These are phyloP conservation scores for Albatrellus sp. DNA, from an alignment of 1,284 basidiomycete species.

Conservation along the genomic window DNA sequence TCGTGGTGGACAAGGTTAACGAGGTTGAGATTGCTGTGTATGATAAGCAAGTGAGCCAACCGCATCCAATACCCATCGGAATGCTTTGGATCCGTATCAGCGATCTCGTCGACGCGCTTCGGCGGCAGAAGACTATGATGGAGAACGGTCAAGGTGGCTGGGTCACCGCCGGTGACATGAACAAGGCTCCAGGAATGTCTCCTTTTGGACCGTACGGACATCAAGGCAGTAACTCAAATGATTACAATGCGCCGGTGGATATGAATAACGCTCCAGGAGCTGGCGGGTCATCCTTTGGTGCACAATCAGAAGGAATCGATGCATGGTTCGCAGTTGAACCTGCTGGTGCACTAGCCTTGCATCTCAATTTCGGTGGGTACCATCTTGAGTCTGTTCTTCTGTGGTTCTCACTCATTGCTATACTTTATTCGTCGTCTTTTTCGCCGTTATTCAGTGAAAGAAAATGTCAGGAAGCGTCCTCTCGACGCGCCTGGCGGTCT, in stretches of 20 bases:
- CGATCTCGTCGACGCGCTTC: slow-evolving; percentile 89
- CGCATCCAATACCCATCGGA: slow-evolving; percentile 81
- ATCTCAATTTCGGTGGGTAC: slow-evolving; percentile 79
- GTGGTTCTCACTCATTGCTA: not conserved
- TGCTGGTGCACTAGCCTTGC: slow-evolving; percentile 83
- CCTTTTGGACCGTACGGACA: slow-evolving; percentile 7
- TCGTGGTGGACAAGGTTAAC: slow-evolving; percentile 94
- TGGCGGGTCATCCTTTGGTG: slow-evolving; percentile 19
- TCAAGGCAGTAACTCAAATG: slow-evolving; percentile 11
- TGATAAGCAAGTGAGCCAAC: slow-evolving; percentile 78
- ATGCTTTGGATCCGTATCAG: slow-evolving; percentile 93
- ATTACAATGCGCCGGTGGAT: slow-evolving; percentile 23
- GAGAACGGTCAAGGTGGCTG: slow-evolving; percentile 82
- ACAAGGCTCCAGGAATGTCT: slow-evolving; percentile 12
- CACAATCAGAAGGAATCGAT: slow-evolving; percentile 71
- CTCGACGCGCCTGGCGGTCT: slow-evolving; percentile 82
- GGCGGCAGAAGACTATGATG: slow-evolving; percentile 84
- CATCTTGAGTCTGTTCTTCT: not conserved
- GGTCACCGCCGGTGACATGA: slow-evolving; percentile 85
- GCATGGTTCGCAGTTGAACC: slow-evolving; percentile 98
- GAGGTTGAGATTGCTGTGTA: slow-evolving; percentile 97
- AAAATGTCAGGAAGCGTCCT: slow-evolving; percentile 90
- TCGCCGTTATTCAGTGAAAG: slow-evolving; percentile 60
- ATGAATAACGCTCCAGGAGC: slow-evolving; percentile 17
- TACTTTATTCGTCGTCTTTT: slow-evolving; percentile 9